Evolutionary conservation across 352 stramenopile genomes (phyloP), one percentile per base, ranked within the genome.

Genomic region (Pythium biforme): DNA sequence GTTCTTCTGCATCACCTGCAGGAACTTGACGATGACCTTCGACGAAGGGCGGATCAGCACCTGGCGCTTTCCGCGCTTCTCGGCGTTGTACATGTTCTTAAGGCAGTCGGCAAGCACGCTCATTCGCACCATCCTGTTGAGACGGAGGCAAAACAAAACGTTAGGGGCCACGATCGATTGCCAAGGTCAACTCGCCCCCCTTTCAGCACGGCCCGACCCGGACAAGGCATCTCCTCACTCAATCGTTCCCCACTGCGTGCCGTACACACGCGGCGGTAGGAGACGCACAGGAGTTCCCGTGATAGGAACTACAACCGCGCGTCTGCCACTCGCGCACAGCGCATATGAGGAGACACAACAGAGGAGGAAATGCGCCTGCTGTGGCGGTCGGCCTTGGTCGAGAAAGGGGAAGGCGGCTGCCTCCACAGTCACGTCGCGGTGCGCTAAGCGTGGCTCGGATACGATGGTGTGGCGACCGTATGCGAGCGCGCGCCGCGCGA

Each of bases 21-120:
- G 92, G 83, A 99, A 99, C 92, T 99, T 99, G 81, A 99, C 89
- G 71, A 99, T 98, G 55, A 99, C 98, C 95, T 99, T 99, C 61
- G 96, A 99, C 67, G 89, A 99, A 66, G 97, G 97, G 60, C 97
- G 94, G 79, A 99, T 97, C 22, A 99, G 81, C 49, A 99, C 97
- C 85, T 99, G 98, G 72, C 97, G 86, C 82, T 99, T 99, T 76
- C 98, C 98, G 73, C 97, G 96, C 94, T 99, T 99, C 86, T 99
- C 98, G 62, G 98, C 98, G 85, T 99, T 99, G 85, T 97, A 99
- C 70, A 99, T 99, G 68, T 96, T 99, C 89, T 99, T 99, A 59
- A 99, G 95, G 81, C 94, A 98, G 89, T 99, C 98, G 73, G 97
- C 97, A 68, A 99, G 87, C 77, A 99, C 97, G 77, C 88, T 98